phyloP scores from a whole-genome alignment of 2,329 filamentous ascomycete species.

The Zasmidium cellare region DNA sequence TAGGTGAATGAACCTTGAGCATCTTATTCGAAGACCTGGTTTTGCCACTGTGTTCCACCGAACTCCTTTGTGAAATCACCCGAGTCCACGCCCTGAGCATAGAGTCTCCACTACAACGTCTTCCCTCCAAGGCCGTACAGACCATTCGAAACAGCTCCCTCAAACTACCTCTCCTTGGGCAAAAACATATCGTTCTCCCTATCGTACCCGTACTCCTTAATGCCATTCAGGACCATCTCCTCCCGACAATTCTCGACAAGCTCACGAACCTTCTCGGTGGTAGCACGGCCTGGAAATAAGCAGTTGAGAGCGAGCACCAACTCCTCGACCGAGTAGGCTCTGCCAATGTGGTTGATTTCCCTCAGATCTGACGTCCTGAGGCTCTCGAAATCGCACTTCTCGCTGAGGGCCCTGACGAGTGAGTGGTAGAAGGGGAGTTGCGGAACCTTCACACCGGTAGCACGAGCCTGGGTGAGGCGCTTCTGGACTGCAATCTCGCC shows the following conservation, averaged over 20 bases:
- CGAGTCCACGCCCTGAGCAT: too few species aligned
- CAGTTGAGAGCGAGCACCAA: neutral
- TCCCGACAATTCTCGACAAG: neutral
- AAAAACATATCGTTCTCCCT: neutral
- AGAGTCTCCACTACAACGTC: too few species aligned
- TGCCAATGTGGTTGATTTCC: neutral
- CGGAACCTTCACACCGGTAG: neutral
- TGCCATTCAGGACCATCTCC: neutral
- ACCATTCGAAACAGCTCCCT: too few species aligned
- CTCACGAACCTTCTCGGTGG: neutral
- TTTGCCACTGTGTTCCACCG: too few species aligned
- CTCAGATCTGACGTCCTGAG: neutral
- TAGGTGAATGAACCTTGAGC: too few species aligned
- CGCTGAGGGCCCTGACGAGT: neutral
- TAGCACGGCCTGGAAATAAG: neutral
- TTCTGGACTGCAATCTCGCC: neutral
- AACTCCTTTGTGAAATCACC: too few species aligned
- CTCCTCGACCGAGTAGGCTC: neutral
- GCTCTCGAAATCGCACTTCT: neutral
- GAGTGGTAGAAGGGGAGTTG: neutral
- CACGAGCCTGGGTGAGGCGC: neutral
- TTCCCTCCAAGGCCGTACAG: too few species aligned
- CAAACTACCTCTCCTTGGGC: neutral
- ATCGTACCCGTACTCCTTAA: neutral
- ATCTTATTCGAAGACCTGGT: too few species aligned